A percentile compares a stretch with the other conserved stretches of the same genome.
Evolutionary conservation across 345 rosid genomes (phyloP).

Genomic region (Bruguiera gymnorhiza): DNA sequence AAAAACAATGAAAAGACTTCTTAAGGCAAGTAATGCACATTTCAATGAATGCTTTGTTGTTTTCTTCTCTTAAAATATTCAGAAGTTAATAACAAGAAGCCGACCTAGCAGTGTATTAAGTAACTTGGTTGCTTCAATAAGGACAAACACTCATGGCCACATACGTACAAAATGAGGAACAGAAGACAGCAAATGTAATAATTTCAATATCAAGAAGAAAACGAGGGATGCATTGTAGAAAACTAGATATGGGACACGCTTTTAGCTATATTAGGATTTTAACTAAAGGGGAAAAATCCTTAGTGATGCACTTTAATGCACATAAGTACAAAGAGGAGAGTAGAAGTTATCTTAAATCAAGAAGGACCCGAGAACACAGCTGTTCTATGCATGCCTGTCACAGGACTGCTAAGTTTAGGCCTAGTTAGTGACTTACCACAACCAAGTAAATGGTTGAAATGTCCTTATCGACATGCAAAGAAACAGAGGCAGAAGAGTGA

Average conservation of each 20-base stretch:
- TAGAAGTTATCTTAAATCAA: no score
- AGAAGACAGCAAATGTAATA: constrained; percentile 4
- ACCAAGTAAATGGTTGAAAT: no score
- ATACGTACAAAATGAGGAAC: constrained; percentile 21
- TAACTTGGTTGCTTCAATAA: constrained; percentile 26
- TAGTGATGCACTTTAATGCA: no score
- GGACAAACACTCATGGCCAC: constrained; percentile 24
- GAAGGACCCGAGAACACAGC: no score
- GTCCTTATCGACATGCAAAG: no score
- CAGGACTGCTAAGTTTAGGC: no score
- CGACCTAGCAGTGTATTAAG: constrained; percentile 11
- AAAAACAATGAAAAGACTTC: constrained; percentile 14
- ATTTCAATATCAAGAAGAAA: constrained; percentile 13
- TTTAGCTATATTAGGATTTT: no score
- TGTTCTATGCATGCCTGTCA: no score
- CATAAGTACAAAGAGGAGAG: no score
- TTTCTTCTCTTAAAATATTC: constrained; percentile 10
- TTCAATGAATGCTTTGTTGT: background rate
- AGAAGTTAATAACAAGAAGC: constrained; percentile 8
- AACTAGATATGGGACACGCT: background rate
- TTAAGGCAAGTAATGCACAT: background rate
- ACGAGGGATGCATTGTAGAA: constrained; percentile 27
- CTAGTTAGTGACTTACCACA: no score
- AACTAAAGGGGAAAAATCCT: no score
- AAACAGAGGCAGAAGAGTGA: no score